phyloP scores from a whole-genome alignment of 768 basidiomycete species.

The Clathrus columnatus region DNA sequence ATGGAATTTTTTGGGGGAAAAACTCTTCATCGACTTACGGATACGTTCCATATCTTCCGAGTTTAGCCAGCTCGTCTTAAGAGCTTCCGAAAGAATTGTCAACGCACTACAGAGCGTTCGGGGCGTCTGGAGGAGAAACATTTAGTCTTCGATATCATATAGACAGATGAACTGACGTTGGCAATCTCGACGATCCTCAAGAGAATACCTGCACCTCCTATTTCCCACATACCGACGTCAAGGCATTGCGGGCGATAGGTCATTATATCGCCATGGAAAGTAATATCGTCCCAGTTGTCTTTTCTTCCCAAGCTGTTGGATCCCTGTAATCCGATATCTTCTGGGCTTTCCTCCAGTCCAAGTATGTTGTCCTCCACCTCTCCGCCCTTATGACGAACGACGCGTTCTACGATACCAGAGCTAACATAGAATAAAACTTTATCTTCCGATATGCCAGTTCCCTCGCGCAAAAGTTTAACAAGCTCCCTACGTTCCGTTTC shows the following conservation, averaged over 20 bases:
- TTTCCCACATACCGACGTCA: slow-evolving; percentile 70
- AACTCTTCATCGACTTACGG: slow-evolving; percentile 40
- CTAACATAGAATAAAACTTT: slow-evolving; percentile 32
- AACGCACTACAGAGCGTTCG: slow-evolving; percentile 72
- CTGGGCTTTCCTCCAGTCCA: slow-evolving; percentile 11
- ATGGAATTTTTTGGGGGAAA: not conserved
- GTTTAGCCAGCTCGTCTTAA: slow-evolving; percentile 84
- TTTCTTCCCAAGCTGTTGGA: slow-evolving; percentile 3
- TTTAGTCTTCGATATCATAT: not conserved
- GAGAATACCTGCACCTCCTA: slow-evolving; percentile 72
- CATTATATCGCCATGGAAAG: slow-evolving; percentile 43
- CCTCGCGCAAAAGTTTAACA: not conserved
- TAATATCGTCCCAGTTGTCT: not conserved
- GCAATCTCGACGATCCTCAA: slow-evolving; percentile 72
- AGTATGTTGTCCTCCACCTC: not conserved
- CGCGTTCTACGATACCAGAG: slow-evolving; percentile 21
- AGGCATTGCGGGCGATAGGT: slow-evolving; percentile 53
- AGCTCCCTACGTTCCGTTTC: not conserved
- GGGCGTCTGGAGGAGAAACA: slow-evolving; percentile 39
- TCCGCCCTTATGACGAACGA: slow-evolving; percentile 11
- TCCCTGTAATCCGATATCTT: slow-evolving; percentile 9
- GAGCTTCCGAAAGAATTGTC: slow-evolving; percentile 62
- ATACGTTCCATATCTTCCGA: slow-evolving; percentile 91
- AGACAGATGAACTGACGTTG: slow-evolving; percentile 34
- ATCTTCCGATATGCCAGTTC: slow-evolving; percentile 33